A percentile compares a stretch with the other conserved stretches of the same genome.
phyloP scores from a whole-genome alignment of 139 green algal species.

The Yamagishiella unicocca region DNA sequence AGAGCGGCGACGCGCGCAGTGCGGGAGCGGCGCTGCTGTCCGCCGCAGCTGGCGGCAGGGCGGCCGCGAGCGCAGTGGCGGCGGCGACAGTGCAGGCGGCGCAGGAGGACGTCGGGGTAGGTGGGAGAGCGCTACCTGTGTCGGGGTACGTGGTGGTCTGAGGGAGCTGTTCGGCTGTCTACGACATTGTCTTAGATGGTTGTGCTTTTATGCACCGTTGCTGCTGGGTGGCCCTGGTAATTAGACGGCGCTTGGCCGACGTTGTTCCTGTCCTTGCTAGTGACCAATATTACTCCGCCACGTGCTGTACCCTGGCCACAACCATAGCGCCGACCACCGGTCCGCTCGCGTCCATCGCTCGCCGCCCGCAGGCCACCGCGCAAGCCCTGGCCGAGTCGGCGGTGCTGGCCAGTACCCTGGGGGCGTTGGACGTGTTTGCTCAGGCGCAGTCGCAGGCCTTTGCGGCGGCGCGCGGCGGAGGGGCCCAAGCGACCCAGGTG shows the following conservation, averaged over 20 bases:
- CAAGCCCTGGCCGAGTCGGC: slow-evolving; percentile 12
- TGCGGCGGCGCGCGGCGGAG: background rate
- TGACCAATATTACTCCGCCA: too few relatives aligned
- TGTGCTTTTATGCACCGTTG: too few relatives aligned
- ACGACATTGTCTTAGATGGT: background rate
- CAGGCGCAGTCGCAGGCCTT: slow-evolving; percentile 35
- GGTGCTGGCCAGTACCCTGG: background rate
- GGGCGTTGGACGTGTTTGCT: background rate
- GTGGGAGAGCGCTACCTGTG: background rate
- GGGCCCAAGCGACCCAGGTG: background rate
- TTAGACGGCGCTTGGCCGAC: too few relatives aligned
- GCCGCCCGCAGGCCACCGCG: background rate
- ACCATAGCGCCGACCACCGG: too few relatives aligned
- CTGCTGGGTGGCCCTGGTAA: too few relatives aligned
- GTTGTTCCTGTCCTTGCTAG: too few relatives aligned
- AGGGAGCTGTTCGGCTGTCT: background rate
- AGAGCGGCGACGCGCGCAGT: background rate
- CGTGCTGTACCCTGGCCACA: too few relatives aligned
- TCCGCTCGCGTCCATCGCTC: too few relatives aligned
- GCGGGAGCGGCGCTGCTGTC: slow-evolving; percentile 22
- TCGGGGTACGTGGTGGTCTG: background rate
- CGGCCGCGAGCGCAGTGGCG: background rate
- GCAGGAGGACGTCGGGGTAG: background rate
- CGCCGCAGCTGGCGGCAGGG: slow-evolving; percentile 2
- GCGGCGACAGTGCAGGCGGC: background rate